phyloP scores from a whole-genome alignment of 345 rosid genomes.

The Gossypium mustelinum region DNA sequence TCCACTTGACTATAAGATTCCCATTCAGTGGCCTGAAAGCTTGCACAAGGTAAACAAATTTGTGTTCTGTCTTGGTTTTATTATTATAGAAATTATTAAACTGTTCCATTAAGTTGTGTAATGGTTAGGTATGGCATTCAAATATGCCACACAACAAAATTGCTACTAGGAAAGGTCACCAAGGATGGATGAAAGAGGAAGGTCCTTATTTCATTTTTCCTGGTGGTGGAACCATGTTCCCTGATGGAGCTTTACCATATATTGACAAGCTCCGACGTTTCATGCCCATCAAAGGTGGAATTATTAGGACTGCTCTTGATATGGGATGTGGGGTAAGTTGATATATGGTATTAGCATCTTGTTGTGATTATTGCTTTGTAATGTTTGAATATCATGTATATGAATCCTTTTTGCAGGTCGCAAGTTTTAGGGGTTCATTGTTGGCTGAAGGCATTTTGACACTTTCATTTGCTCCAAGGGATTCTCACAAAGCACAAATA shows the following conservation, averaged over 20 bases:
- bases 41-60: constrained; percentile 59
- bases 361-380: background rate
- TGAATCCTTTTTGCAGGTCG: constrained; percentile 48
- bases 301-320: constrained; percentile 90
- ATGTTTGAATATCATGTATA: background rate
- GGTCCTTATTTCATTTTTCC: constrained; percentile 83
- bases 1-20: constrained; percentile 64
- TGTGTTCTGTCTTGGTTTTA: background rate
- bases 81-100: background rate
- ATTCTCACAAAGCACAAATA: constrained; percentile 94
- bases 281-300: constrained; percentile 64
- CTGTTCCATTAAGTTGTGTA: background rate
- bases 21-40: constrained; percentile 91
- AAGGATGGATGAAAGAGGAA: constrained; percentile 97
- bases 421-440: constrained; percentile 87
- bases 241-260: constrained; percentile 84
- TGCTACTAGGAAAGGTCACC: constrained; percentile 96
- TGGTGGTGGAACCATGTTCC: constrained; percentile 98
- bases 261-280: constrained; percentile 85
- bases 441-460: constrained; percentile 66
- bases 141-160: constrained; percentile 96
- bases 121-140: constrained; percentile 82
- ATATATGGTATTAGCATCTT: background rate
- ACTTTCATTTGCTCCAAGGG: constrained; percentile 90
- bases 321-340: constrained; percentile 95